These are phyloP conservation scores for Strobilomyces echinocephalus DNA, from an alignment of 768 basidiomycete genomes.

Conservation along the genomic window DNA sequence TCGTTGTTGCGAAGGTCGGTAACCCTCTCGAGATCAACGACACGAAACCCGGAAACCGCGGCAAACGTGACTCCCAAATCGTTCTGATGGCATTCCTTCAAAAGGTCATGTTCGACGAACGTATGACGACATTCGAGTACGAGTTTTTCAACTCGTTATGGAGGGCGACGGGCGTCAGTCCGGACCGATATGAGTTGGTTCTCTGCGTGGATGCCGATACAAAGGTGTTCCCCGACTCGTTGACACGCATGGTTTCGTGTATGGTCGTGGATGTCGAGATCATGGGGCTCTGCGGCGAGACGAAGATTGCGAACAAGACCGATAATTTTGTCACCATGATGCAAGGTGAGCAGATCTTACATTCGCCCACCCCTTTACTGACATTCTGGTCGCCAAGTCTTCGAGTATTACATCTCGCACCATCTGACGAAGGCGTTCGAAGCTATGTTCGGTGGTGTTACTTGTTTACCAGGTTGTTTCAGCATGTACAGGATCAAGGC, in stretches of 20 bases:
- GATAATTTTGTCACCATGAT: constrained; percentile 99
- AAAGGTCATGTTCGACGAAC: constrained; percentile 99
- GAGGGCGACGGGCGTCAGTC: constrained; percentile 91
- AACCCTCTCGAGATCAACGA: constrained; percentile 89
- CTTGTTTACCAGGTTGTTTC: constrained; percentile 99
- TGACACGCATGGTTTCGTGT: constrained; percentile 93
- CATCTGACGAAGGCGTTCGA: constrained; percentile 99
- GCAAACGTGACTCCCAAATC: constrained; percentile 98
- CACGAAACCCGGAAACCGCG: constrained; percentile 94
- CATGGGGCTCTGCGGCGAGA: constrained; percentile 99
- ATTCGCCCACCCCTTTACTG: constrained; percentile 2
- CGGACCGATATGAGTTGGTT: constrained; percentile 92
- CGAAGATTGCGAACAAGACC: constrained; percentile 98
- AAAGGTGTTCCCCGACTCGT: constrained; percentile 97
- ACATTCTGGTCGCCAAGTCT: constrained; percentile 51
- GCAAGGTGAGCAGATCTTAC: constrained; percentile 67
- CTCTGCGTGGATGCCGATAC: constrained; percentile 97
- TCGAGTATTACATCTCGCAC: constrained; percentile 99
- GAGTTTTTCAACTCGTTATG: constrained; percentile 99
- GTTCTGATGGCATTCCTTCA: constrained; percentile 97
- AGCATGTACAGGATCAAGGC: constrained; percentile 99
- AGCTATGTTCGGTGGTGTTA: constrained; percentile 99
- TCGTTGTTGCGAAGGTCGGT: constrained; percentile 93
- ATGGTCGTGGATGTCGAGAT: constrained; percentile 98
- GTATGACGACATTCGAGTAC: constrained; percentile 99